Conservation (phyloP, 2,329 filamentous ascomycete genomes). For the Dactylellina sp. region DNA sequence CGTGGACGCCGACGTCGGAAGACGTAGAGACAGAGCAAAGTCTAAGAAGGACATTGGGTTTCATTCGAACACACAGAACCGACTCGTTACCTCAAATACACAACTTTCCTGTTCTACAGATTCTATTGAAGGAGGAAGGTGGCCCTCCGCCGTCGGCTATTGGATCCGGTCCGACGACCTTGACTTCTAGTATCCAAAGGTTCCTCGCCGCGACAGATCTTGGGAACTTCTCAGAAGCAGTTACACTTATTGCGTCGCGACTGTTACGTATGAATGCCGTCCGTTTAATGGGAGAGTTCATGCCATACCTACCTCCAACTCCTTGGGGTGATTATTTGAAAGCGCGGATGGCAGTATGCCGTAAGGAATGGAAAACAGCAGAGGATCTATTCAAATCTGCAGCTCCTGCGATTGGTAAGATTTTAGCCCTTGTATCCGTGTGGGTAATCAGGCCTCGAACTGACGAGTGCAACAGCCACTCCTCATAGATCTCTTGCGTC, state of each 20-base stretch:
- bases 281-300: constrained; percentile 72
- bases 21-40: constrained; percentile 56
- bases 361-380: constrained; percentile 76
- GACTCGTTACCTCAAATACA: constrained; percentile 47
- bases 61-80: constrained; percentile 42
- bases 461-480: too few species aligned
- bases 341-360: constrained; percentile 76
- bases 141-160: constrained; percentile 73
- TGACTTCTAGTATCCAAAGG: constrained; percentile 64
- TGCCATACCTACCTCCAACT: constrained; percentile 73
- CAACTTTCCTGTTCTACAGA: constrained; percentile 59
- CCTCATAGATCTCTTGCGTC: constrained; percentile 65
- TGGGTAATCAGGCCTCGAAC: too few species aligned
- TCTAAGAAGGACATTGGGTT: constrained; percentile 55
- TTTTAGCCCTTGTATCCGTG: too few species aligned
- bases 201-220: constrained; percentile 59
- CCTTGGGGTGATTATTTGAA: constrained; percentile 81
- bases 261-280: constrained; percentile 64
- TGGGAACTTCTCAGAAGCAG: constrained; percentile 63
- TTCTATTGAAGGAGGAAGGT: constrained; percentile 70
- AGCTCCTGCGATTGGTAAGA: constrained; percentile 83
- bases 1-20: constrained; percentile 65
- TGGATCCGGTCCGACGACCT: constrained; percentile 63
- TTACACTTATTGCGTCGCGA: constrained; percentile 64
- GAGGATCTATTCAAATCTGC: constrained; percentile 83